Percentiles rank a stretch among this genome's conserved stretches.
phyloP scores from a whole-genome alignment of 768 basidiomycete species.

The Amanita exitialis region DNA sequence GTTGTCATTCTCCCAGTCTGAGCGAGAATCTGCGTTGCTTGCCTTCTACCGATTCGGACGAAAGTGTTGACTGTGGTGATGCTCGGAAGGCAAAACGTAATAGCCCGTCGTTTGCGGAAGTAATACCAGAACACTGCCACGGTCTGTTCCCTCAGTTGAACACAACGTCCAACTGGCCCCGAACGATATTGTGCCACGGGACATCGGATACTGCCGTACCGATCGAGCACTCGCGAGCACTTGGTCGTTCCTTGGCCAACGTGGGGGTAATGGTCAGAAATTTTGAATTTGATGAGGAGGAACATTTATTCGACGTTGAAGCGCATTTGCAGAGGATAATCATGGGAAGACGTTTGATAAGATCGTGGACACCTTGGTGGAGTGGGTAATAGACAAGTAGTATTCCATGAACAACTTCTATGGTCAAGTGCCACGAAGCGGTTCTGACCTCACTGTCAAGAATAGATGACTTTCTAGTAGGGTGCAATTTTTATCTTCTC shows the following conservation, averaged over 20 bases:
- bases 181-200: conserved; percentile 41
- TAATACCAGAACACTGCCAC: conserved; percentile 24
- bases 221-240: conserved; percentile 26
- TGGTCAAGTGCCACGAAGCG: background rate
- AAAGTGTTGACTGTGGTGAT: conserved; percentile 15
- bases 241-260: conserved; percentile 23
- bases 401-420: background rate
- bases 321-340: conserved; percentile 29
- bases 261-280: conserved; percentile 26
- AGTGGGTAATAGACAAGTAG: conserved; percentile 1
- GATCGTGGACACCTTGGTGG: conserved; percentile 25
- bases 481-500: background rate
- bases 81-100: conserved; percentile 10
- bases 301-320: conserved; percentile 50
- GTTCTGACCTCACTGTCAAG: background rate
- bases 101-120: conserved; percentile 2
- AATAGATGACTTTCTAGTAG: background rate
- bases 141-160: conserved; percentile 39
- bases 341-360: conserved; percentile 26
- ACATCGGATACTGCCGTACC: conserved; percentile 35
- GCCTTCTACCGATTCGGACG: conserved; percentile 7
- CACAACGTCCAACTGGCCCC: conserved; percentile 33
- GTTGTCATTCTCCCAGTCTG: conserved; percentile 34
- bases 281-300: conserved; percentile 28
- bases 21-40: conserved; percentile 28